Evolutionary conservation across 225 moss, liverwort and hornwort genomes (phyloP).

Genomic region (Thuidium tamariscinum): DNA sequence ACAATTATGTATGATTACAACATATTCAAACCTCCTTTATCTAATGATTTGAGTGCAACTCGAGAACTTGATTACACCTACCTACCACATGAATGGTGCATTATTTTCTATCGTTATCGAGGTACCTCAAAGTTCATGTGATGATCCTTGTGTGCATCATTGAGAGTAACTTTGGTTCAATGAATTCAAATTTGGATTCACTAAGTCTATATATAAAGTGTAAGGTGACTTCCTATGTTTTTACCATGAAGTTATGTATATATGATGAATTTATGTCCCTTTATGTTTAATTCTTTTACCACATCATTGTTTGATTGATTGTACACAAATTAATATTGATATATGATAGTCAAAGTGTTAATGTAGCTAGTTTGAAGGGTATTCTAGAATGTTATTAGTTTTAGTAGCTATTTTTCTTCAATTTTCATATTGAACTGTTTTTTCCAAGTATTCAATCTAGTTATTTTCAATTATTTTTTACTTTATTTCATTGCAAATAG

Average conservation of each 20-base stretch:
- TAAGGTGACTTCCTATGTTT: neutral
- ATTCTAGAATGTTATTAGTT: neutral
- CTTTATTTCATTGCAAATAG: no score
- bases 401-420: no score
- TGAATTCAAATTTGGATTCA: neutral
- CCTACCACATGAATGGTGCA: neutral
- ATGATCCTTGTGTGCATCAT: no score
- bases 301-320: neutral
- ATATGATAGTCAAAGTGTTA: neutral
- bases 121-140: fast-evolving
- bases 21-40: neutral
- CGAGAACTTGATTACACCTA: fast-evolving
- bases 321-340: neutral
- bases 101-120: no score
- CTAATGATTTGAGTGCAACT: neutral
- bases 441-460: no score
- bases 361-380: neutral
- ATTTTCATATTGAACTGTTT: no score
- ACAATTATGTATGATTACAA: fast-evolving
- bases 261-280: no score
- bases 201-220: neutral
- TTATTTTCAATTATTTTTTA: no score
- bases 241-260: fast-evolving
- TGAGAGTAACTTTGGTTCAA: neutral
- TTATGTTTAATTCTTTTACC: neutral